Base-by-base conservation (phyloP, 192 early-diverging fungal species). In the Coemansia sp. region DNA sequence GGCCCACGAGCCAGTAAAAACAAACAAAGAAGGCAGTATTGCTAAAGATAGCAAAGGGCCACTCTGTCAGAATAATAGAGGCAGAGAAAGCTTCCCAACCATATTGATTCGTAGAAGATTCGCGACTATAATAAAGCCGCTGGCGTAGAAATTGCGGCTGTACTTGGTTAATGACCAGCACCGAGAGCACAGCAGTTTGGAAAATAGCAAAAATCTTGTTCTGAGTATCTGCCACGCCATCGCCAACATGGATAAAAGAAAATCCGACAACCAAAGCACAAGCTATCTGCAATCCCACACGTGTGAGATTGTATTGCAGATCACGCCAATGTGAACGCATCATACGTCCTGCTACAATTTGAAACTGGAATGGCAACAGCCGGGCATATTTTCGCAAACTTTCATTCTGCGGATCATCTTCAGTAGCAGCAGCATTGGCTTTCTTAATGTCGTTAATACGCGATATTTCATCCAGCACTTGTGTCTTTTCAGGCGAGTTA, bases 1-100 rank as follows among this genome's bases (percentile, higher is more conserved):
- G 80, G 3, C 88, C 90, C n/a, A 85, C 81, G 24, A 87, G 83
- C 86, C 87, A 93, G 79, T 93, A 93, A 52, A 89, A 90, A 48
- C 84, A 74, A n/a, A 86, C 62, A 74, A 91, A 90, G 66, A 87
- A 90, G 34, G 80, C 50, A 0, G 90, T 88, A 50, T 83, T 72
- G 27, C 84, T 74, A 44, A 90, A 56, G 10, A 89, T 53, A 1
- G 86, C 83, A 53, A 88, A 93, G 0, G 92, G 92, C 22, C 88
- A 71, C 60, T 93, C 89, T 31, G 87, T 84, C 6, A 89, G 41
- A 28, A 89, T 68, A 55, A 88, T 86, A 7, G 87, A 78, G 4
- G 81, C 51, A 34, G 83, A 83, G 68, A 89, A 92, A 5, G 90
- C 83, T 16, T 82, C 72, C 84, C 85, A 89, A 27, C 82, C 83